Evolutionary conservation across 75 land plant species (phyloP).

Genomic region (Ceratopteris richardii): DNA sequence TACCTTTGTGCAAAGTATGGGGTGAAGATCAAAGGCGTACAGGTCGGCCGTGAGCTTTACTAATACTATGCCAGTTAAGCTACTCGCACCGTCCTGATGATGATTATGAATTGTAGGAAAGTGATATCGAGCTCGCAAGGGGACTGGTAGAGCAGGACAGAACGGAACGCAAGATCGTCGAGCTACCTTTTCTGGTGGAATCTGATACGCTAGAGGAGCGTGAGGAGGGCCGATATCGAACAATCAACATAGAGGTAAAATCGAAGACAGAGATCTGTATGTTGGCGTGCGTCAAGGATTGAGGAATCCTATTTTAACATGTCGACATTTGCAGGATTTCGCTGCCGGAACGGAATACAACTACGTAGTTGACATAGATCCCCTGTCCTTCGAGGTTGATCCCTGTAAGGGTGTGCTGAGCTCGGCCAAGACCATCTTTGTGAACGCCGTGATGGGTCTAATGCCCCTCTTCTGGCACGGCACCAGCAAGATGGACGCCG

Average conservation of each 20-base stretch:
- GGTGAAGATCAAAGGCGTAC: conserved; percentile 40
- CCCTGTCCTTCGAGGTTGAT: conserved; percentile 28
- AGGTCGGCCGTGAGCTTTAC: conserved; percentile 26
- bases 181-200: conserved; percentile 32
- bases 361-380: conserved; percentile 41
- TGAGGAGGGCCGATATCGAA: conserved; percentile 34
- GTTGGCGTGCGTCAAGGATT: too few species aligned
- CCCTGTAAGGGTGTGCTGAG: conserved; percentile 20
- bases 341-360: conserved; percentile 22
- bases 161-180: conserved; percentile 32
- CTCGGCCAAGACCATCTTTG: conserved; percentile 45
- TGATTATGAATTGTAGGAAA: conserved; percentile 20
- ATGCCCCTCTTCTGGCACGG: conserved; percentile 52
- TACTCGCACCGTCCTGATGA: too few species aligned
- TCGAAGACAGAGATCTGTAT: too few species aligned
- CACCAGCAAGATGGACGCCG: conserved; percentile 38
- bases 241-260: conserved; percentile 9
- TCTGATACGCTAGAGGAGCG: conserved; percentile 36
- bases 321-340: conserved; percentile 26
- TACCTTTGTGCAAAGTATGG: conserved; percentile 50
- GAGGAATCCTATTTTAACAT: too few species aligned
- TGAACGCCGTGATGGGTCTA: conserved; percentile 47
- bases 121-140: conserved; percentile 44
- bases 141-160: conserved; percentile 38
- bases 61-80: too few species aligned